Percentiles rank a stretch among this genome's conserved stretches.
Conservation (phyloP, 2,329 filamentous ascomycete genomes). For the Macroventuria anomochaeta region DNA sequence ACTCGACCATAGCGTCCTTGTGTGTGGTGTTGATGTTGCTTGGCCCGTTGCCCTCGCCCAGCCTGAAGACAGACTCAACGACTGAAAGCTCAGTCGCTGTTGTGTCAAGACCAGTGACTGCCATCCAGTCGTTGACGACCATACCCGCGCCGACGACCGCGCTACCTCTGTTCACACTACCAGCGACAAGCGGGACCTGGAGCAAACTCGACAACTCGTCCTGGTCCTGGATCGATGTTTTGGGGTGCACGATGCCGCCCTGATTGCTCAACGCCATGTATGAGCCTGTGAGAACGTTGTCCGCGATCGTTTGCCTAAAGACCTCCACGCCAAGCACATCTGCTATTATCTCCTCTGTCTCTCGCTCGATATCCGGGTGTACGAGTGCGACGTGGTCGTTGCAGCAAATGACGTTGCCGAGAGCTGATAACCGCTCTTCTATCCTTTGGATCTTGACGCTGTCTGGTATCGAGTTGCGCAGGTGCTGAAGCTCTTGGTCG, state of each 20-base stretch:
- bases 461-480: slow-evolving; percentile 93
- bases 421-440: slow-evolving; percentile 92
- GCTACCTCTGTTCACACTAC: slow-evolving; percentile 89
- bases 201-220: slow-evolving; percentile 93
- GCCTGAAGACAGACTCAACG: slow-evolving; percentile 91
- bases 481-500: slow-evolving; percentile 96
- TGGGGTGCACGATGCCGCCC: slow-evolving; percentile 95
- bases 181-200: slow-evolving; percentile 94
- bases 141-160: slow-evolving; percentile 95
- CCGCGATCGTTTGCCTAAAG: slow-evolving; percentile 92
- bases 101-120: slow-evolving; percentile 87
- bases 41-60: slow-evolving; percentile 83
- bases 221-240: slow-evolving; percentile 96
- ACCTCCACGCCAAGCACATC: slow-evolving; percentile 90
- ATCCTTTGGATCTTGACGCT: slow-evolving; percentile 93
- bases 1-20: slow-evolving; percentile 99
- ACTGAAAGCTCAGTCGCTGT: slow-evolving; percentile 98
- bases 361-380: slow-evolving; percentile 94
- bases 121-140: slow-evolving; percentile 98
- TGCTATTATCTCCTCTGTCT: slow-evolving; percentile 98
- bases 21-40: slow-evolving; percentile 80
- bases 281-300: slow-evolving; percentile 93
- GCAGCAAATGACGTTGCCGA: slow-evolving; percentile 94
- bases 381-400: slow-evolving; percentile 98
- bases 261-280: slow-evolving; percentile 98